Percentiles rank a stretch among this genome's conserved stretches.
Evolutionary conservation across 2,329 filamentous ascomycete species (phyloP).

Genomic region (Epichloe typhina): DNA sequence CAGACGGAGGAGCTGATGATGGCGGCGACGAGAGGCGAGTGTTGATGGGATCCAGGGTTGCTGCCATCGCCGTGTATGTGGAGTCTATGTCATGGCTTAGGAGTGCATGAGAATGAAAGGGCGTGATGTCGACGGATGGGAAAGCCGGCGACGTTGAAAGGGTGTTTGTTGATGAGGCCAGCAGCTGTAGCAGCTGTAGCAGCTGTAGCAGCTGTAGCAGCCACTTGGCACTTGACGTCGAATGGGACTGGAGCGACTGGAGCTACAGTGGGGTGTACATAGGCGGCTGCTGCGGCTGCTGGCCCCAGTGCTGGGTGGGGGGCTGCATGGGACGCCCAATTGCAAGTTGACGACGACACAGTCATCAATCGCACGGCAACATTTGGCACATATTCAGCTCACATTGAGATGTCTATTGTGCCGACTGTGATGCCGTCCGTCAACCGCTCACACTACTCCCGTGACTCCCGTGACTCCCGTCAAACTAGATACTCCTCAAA

Average conservation of each 20-base stretch:
- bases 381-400: no score
- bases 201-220: no score
- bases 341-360: no score
- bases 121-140: neutral
- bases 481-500: slow-evolving; percentile 38
- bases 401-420: no score
- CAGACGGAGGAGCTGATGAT: slow-evolving; percentile 2
- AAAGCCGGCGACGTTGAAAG: neutral
- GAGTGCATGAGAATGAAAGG: neutral
- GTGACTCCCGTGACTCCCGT: neutral
- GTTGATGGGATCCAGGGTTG: slow-evolving; percentile 12
- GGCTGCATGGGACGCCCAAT: neutral
- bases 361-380: no score
- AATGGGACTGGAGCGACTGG: neutral
- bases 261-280: neutral
- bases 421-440: no score
- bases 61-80: slow-evolving; percentile 11
- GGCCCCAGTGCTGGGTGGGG: neutral
- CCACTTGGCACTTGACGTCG: neutral
- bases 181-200: no score
- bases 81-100: slow-evolving; percentile 1
- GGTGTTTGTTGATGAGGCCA: neutral
- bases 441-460: no score
- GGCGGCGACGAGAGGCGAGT: slow-evolving; percentile 7
- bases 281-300: no score